Evolutionary conservation across 2,329 filamentous ascomycete genomes (phyloP), one percentile per base, ranked within the genome.

Genomic region (Colletotrichum magnum): DNA sequence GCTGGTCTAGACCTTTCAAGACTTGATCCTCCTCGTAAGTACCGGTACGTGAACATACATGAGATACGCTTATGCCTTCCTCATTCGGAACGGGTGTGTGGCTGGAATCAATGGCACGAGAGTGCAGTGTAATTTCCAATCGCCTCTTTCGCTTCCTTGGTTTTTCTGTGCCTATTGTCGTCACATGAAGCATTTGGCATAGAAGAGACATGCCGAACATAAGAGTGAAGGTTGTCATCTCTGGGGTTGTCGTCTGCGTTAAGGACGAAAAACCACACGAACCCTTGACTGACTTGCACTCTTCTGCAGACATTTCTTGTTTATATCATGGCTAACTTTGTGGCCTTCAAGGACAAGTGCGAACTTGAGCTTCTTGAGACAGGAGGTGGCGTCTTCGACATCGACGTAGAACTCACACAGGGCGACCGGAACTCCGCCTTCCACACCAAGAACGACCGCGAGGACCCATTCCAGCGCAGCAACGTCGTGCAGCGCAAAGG

Each of bases 401-500:
- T 68, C 32, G n/a, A 57, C 43, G 47, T 62, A 10, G 64, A 62
- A 12, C 58, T 68, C 10, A 45, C 53, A 6, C 24, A 28, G 15
- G 52, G 58, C 43, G 64, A 62, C n/a, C 15, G 58, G 1, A 62
- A 71, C 10, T 74, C 72, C 41, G 71, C 70, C n/a, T 75, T 73
- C 58, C 71, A 72, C 15, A 73, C 69, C 18, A 71, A 70, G 18
- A 76, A 76, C 24, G 69, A 75, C 48, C 74, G 71, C 7, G 52
- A 64, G 1, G 53, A 53, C 6, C 74, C 74, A 0, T 74, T 70
- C 6, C 76, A 77, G 39, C 70, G 74, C 57, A 58, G 26, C 6
- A 70, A 73, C 21, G 68, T 72, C 32, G 66, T 72, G 7, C 66
- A 75, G 50, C 73, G 75, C 0, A 71, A 72, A 21, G 75, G 76